phyloP scores from a whole-genome alignment of 2,329 filamentous ascomycete genomes.

The Cladosporium phlei region DNA sequence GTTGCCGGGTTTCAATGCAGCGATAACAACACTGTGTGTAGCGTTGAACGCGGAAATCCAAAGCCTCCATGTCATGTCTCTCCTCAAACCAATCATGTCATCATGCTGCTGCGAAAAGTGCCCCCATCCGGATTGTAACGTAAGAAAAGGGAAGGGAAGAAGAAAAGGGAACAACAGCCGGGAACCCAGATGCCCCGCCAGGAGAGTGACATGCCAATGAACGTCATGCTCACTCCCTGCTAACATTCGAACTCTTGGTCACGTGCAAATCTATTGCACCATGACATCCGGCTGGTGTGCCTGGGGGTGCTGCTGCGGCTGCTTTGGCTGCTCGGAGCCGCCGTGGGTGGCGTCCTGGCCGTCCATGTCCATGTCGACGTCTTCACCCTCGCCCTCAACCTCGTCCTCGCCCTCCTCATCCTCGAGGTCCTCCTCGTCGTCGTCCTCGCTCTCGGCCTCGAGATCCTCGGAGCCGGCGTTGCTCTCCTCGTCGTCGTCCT shows the following conservation, averaged over 20 bases:
- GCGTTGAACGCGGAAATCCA: no score
- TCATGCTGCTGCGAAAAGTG: no score
- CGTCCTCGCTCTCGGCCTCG: conserved; percentile 40
- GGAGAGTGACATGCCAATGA: no score
- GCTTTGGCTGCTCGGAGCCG: conserved; percentile 13
- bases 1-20: no score
- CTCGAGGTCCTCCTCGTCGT: conserved; percentile 34
- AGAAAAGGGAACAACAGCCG: no score
- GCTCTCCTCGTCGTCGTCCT: conserved; percentile 64
- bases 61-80: no score
- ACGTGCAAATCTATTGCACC: conserved; percentile 23
- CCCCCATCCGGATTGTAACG: no score
- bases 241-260: background rate
- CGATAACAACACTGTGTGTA: no score
- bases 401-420: conserved; percentile 39
- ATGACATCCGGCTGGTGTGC: conserved; percentile 22
- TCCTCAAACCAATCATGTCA: no score
- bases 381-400: conserved; percentile 24
- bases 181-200: no score
- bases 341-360: conserved; percentile 1
- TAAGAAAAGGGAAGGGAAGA: no score
- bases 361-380: conserved; percentile 22
- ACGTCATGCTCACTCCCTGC: background rate
- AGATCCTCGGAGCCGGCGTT: conserved; percentile 56
- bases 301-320: background rate